phyloP scores from a whole-genome alignment of 345 rosid genomes.

The Noccaea caerulescens region DNA sequence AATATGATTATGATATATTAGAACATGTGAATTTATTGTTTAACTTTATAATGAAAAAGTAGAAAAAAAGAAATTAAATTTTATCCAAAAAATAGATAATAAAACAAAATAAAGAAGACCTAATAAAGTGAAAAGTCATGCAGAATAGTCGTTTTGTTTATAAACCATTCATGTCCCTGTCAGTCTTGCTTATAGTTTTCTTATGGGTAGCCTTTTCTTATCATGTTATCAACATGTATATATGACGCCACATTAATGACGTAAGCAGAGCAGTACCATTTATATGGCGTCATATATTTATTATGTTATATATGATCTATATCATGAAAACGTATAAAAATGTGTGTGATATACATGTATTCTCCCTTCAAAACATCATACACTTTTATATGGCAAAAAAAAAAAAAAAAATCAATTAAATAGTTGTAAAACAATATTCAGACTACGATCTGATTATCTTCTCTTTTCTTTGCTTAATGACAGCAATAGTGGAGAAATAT shows the following conservation, averaged over 20 bases:
- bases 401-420: too few relatives aligned
- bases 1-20: too few relatives aligned
- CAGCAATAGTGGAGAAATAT: conserved; percentile 17
- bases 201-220: too few relatives aligned
- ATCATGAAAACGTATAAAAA: too few relatives aligned
- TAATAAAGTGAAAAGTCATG: neutral
- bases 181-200: conserved; percentile 3
- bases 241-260: conserved; percentile 15
- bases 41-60: too few relatives aligned
- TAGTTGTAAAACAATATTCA: neutral
- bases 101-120: conserved; percentile 4
- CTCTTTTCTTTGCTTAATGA: neutral
- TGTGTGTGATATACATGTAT: too few relatives aligned
- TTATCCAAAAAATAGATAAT: neutral
- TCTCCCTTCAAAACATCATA: too few relatives aligned
- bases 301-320: too few relatives aligned
- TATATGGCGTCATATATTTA: too few relatives aligned
- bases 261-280: neutral
- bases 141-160: neutral
- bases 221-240: neutral
- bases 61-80: too few relatives aligned
- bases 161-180: conserved; percentile 3
- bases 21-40: too few relatives aligned
- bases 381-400: too few relatives aligned
- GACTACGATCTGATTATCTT: neutral